Percentiles rank a stretch among this genome's conserved stretches.
Evolutionary conservation across 129 eudicot genomes (phyloP).

Genomic region (Sambucus nigra): DNA sequence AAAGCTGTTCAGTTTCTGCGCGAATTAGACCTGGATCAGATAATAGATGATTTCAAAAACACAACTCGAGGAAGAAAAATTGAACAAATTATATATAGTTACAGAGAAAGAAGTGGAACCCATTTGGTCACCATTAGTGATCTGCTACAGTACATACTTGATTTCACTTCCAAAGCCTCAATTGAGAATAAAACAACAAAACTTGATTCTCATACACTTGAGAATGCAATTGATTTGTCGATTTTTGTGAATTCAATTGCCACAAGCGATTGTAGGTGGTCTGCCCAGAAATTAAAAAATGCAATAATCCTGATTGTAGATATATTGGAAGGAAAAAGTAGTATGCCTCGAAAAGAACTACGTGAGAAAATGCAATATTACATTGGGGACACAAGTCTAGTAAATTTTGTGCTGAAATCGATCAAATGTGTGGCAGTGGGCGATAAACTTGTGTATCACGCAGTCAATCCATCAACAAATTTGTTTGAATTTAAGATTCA

Average conservation of each 20-base stretch:
- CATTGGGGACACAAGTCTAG: slow-evolving; percentile 70
- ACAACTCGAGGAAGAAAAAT: slow-evolving; percentile 23
- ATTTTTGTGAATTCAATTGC: slow-evolving; percentile 29
- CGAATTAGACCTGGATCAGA: slow-evolving; percentile 40
- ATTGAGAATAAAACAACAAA: slow-evolving; percentile 3
- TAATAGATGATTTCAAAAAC: slow-evolving; percentile 31
- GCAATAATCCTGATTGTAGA: slow-evolving; percentile 38
- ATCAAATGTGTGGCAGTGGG: slow-evolving; percentile 46
- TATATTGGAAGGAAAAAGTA: slow-evolving; percentile 27
- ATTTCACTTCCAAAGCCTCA: slow-evolving; percentile 19
- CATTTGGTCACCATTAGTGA: slow-evolving; percentile 40
- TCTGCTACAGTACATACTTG: slow-evolving; percentile 48
- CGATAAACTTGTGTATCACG: slow-evolving; percentile 33
- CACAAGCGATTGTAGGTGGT: slow-evolving; percentile 58
- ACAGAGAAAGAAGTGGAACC: slow-evolving; percentile 34
- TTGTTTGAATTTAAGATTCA: slow-evolving; percentile 44
- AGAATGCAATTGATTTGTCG: slow-evolving; percentile 24
- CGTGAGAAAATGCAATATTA: slow-evolving; percentile 39
- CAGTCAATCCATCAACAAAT: slow-evolving; percentile 31
- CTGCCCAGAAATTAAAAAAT: slow-evolving; percentile 39
- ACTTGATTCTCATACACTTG: slow-evolving; percentile 7
- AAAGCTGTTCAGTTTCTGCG: slow-evolving; percentile 35
- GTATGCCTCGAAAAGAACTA: slow-evolving; percentile 52
- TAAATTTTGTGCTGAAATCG: slow-evolving; percentile 68
- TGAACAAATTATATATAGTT: slow-evolving; percentile 29